These are phyloP conservation scores for Viola odorata DNA, from an alignment of 345 rosid genomes.

Conservation along the genomic window DNA sequence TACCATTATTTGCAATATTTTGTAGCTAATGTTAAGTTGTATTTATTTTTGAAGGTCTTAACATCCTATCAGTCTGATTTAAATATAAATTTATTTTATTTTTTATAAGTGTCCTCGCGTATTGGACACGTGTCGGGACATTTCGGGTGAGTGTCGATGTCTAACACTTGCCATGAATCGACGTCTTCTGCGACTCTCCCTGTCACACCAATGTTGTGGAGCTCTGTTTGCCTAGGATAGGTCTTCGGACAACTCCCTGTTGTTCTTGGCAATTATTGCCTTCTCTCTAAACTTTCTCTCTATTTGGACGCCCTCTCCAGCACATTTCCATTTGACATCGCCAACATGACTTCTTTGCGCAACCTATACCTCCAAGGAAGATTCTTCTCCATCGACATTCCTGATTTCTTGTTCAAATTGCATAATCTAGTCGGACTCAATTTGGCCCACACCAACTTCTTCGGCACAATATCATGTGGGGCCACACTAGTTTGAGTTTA, in stretches of 20 bases:
- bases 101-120: no score
- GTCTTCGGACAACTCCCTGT: slow-evolving; percentile 61
- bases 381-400: slow-evolving; percentile 68
- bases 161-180: no score
- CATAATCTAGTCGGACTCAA: slow-evolving; percentile 27
- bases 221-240: slow-evolving; percentile 67
- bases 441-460: slow-evolving; percentile 29
- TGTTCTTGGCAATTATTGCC: slow-evolving; percentile 64
- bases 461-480: slow-evolving; percentile 29
- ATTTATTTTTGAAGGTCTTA: no score
- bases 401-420: slow-evolving; percentile 33
- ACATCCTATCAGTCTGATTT: no score
- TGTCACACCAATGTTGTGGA: slow-evolving; percentile 37
- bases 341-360: slow-evolving; percentile 50
- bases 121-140: no score
- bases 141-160: no score
- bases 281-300: slow-evolving; percentile 56
- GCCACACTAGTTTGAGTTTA: no score
- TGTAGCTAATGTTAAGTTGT: no score
- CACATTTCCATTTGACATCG: slow-evolving; percentile 61
- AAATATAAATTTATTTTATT: no score
- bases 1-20: no score
- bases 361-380: slow-evolving; percentile 67
- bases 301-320: slow-evolving; percentile 67
- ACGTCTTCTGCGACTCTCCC: slow-evolving; percentile 45